These are phyloP conservation scores for Scleroderma bovista DNA, from an alignment of 768 basidiomycete genomes.

Conservation along the genomic window DNA sequence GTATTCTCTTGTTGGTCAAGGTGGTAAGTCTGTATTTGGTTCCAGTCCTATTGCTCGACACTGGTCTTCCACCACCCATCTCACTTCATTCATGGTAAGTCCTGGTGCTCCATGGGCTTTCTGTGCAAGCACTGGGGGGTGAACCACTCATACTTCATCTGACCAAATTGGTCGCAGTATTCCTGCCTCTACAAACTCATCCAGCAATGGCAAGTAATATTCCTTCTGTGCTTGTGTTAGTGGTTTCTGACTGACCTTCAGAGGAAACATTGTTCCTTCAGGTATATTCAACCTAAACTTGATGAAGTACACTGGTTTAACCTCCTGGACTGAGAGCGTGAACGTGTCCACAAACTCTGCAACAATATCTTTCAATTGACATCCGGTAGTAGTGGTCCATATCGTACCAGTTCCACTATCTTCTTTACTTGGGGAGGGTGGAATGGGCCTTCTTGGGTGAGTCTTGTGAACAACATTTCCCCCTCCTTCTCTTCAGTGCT, in stretches of 20 bases:
- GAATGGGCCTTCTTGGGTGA: slow-evolving; percentile 9
- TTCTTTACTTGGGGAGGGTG: slow-evolving; percentile 12
- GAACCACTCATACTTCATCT: slow-evolving; percentile 8
- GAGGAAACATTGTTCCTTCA: slow-evolving; percentile 21
- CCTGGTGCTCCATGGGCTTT: slow-evolving; percentile 6
- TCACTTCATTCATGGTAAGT: slow-evolving; percentile 5
- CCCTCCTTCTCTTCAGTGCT: no score
- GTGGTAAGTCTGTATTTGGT: background rate
- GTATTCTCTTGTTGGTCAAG: background rate
- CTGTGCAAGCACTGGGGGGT: slow-evolving; percentile 7
- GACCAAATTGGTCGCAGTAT: slow-evolving; percentile 13
- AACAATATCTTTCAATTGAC: slow-evolving; percentile 25
- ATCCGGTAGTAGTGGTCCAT: slow-evolving; percentile 22
- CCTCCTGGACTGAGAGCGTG: slow-evolving; percentile 35
- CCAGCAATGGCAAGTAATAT: slow-evolving; percentile 27
- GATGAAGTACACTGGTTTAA: slow-evolving; percentile 25
- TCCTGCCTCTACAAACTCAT: slow-evolving; percentile 31
- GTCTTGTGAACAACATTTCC: slow-evolving; percentile 7
- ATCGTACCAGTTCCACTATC: slow-evolving; percentile 11
- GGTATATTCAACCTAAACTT: slow-evolving; percentile 32
- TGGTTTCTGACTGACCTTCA: slow-evolving; percentile 27
- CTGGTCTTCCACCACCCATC: slow-evolving; percentile 5
- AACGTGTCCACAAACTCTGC: slow-evolving; percentile 34
- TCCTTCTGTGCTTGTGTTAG: slow-evolving; percentile 28
- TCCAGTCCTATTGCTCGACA: slow-evolving; percentile 4